Evolutionary conservation across 2,329 filamentous ascomycete species (phyloP), one percentile per base, ranked within the genome.

Genomic region (Nannizzia gypsea): DNA sequence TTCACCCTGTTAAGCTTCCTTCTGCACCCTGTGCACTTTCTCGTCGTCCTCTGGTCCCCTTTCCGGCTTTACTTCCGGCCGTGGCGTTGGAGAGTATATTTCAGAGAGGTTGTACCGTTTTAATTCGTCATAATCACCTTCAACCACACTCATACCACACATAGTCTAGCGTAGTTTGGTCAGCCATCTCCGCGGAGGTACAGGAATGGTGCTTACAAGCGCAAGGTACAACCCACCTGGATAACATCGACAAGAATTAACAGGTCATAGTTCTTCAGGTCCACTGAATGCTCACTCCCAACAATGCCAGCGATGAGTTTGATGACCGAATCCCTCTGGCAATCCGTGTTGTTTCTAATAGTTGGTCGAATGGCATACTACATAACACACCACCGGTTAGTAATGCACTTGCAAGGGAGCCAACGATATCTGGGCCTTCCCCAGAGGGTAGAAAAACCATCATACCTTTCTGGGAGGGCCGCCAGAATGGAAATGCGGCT

Each of bases 61-160:
- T 17, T 34, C 50, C 50, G 55, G 34, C 40, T 48, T 48, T n/a
- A 28, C n/a, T 58, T 36, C 56, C 15, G 56, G 62, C 17, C 57
- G 59, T 60, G 74, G 70, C 8, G 73, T 75, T 57, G 79, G 77
- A 61, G 78, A 77, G 65, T 81, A 83, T 58, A 86, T 78, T 69
- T 86, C 83, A 48, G 82, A 78, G 55, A 86, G 69, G 68, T 86
- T 86, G 70, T 79, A 86, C 59, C 80, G 77, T 71, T 84, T 86
- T 63, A 86, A 73, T 63, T 76, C 71, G 59, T 86, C 83, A 65
- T 80, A 86, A 63, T 83, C 80, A 58, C 75, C 71, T 20, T 78
- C 79, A 3, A 85, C 80, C 6, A 86, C 82, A 64, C 82, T 84
- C 77, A 86, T 83, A 20, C 83, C 83, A 62, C 83, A 78, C 8